Percentiles rank a stretch among this genome's conserved stretches.
phyloP scores from a whole-genome alignment of 805 yeast species.

The Deakozyma indianensis region DNA sequence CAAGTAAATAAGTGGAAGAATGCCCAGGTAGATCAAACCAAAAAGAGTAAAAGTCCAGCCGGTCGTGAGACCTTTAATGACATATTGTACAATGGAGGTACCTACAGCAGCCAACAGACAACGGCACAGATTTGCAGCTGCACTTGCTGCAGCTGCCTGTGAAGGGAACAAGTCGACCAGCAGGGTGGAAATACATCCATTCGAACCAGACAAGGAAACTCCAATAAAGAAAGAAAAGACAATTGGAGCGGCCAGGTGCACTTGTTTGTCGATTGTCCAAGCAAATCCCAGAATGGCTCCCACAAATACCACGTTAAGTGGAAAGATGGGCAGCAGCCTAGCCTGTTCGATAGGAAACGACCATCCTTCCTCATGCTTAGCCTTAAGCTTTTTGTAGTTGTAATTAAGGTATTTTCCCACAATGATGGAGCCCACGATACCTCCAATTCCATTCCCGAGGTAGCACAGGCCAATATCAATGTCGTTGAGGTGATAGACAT shows the following conservation, averaged over 20 bases:
- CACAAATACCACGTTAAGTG: conserved; percentile 29
- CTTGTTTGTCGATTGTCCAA: conserved; percentile 47
- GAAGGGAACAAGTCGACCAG: conserved; percentile 66
- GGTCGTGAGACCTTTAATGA: neutral
- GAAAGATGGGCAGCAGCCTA: conserved; percentile 32
- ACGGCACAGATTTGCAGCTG: conserved; percentile 56
- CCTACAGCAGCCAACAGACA: conserved; percentile 62
- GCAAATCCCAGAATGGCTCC: conserved; percentile 44
- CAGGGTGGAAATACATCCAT: conserved; percentile 47
- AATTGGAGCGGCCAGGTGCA: conserved; percentile 40
- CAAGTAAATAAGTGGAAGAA: neutral
- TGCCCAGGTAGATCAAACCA: neutral
- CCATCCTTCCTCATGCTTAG: conserved; percentile 15
- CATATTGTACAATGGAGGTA: conserved; percentile 45
- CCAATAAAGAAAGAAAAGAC: conserved; percentile 45
- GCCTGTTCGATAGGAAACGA: conserved; percentile 42
- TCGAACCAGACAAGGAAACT: conserved; percentile 39
- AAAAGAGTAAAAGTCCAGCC: conserved; percentile 1
- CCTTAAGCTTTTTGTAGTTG: conserved; percentile 24
- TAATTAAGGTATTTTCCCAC: conserved; percentile 46
- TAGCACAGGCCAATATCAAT: conserved; percentile 56
- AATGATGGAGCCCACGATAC: conserved; percentile 44
- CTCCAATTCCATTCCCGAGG: conserved; percentile 59
- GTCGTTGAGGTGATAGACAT: conserved; percentile 35
- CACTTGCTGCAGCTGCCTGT: conserved; percentile 58